Evolutionary conservation across 2,329 filamentous ascomycete species (phyloP), one percentile per base, ranked within the genome.

Genomic region (Tolypocladium ophioglossoides): DNA sequence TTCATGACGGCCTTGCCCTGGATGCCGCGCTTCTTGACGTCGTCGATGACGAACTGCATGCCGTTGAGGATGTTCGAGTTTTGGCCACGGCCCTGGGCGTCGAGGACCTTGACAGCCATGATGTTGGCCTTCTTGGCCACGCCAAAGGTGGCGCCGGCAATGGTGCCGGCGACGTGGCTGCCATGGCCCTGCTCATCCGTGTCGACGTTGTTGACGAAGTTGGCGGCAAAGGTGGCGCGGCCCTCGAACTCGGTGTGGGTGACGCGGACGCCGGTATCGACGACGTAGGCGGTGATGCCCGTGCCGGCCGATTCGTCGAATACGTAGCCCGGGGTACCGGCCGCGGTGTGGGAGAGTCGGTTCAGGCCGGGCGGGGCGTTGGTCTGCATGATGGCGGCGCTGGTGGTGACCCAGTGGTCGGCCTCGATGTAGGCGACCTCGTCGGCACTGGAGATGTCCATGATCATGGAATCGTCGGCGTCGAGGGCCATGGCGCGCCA

Each of bases 131-230:
- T 76, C 70, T 84, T 84, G 61, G 82, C 79, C 6, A 85, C 80
- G 58, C 83, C 83, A 55, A 80, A 85, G 3, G 78, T 84, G 52
- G 70, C 72, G 37, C 81, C 80, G 24, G 72, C 83, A 46, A 84
- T 78, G 18, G 81, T 86, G 27, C 81, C 83, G 11, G 81, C 76
- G 30, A 84, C 80, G 70, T 86, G 84, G 54, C 74, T 82, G 41
- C 83, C 83, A 67, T 86, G 83, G 14, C 83, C 83, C 61, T 84
- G 80, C 59, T 78, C 73, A 53, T 84, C 80, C 4, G 73, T 73
- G 62, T 82, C 72, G 40, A 68, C 64, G 52, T 63, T 59, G 67
- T 78, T 71, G 51, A 80, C 68, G 55, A 78, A 77, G 68, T 82
- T 82, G 62, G 72, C 76, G 20, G 68, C 79, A 55, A 77, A 74